Base-by-base conservation (phyloP, 352 stramenopile species). In the Phytophthora brassicae region DNA sequence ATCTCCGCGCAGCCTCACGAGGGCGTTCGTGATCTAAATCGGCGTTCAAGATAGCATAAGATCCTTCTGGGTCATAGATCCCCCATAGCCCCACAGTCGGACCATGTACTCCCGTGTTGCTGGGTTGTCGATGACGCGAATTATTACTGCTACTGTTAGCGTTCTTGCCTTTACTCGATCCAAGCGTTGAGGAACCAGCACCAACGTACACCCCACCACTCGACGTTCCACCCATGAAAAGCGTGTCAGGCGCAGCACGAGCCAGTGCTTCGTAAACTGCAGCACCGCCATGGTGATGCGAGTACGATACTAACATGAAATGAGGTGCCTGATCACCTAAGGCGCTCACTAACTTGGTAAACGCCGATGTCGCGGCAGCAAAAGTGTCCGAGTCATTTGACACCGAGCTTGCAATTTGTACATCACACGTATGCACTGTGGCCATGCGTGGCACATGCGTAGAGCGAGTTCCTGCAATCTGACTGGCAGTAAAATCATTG, bases 301-400 rank as follows among this genome's bases (percentile, higher is more conserved):
- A 90, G 69, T 92, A 95, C 24, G 84, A 78, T 12, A 93, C 77
- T 48, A 92, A 72, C 79, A 90, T 90, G 38, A 95, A 88, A 44
- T 92, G 82, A 16, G 86, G 86, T 23, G 71, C 65, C n/a, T 77
- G 64, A 26, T 84, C 81, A 11, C 82, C 74, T 2, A 95, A 72
- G 24, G 80, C 69, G 31, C 50, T 71, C 26, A 81, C 68, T 8
- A 95, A 79, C 24, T 77, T 75, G 13, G 69, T 33, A 57, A 90
- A 95, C 7, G 86, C 84, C 22, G 74, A 64, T 13, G 70, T 75
- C 20, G 76, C 71, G 2, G 84, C 86, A 26, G 60, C 66, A 46
- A 73, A 77, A 19, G 83, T 81, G 56, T 93, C 81, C 4, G 64
- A 33, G n/a, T 90, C 77, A 4, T 71, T 79, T 3, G 81, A 86